phyloP scores from a whole-genome alignment of 2,329 filamentous ascomycete genomes.

The Fusarium stilboides region DNA sequence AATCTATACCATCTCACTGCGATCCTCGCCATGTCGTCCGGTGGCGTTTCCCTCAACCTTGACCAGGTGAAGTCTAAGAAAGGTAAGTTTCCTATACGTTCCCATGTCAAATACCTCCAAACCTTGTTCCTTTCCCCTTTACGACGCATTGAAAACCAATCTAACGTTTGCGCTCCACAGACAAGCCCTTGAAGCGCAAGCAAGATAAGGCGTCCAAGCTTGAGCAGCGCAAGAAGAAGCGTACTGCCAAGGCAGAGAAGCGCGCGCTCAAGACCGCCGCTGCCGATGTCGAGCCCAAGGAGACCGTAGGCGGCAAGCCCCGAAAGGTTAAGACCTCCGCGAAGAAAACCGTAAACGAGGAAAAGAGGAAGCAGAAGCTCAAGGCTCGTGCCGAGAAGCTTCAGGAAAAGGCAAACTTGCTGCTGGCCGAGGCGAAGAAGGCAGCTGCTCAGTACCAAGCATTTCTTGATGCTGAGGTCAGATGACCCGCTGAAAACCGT shows the following conservation, averaged over 20 bases:
- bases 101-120: neutral
- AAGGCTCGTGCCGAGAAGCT: constrained; percentile 58
- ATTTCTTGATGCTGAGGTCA: constrained; percentile 45
- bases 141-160: neutral
- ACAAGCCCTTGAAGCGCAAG: constrained; percentile 33
- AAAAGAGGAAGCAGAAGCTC: constrained; percentile 58
- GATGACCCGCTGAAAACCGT: constrained; percentile 7
- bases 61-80: constrained; percentile 39
- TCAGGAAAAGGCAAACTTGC: constrained; percentile 51
- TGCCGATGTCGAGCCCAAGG: constrained; percentile 52
- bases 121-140: neutral
- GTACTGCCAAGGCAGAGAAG: constrained; percentile 56
- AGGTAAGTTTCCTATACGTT: constrained; percentile 23
- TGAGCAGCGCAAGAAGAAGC: constrained; percentile 57
- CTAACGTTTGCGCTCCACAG: constrained; percentile 28
- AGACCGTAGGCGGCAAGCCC: constrained; percentile 49
- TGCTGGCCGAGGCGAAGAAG: constrained; percentile 60
- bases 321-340: constrained; percentile 44
- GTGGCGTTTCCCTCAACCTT: constrained; percentile 32
- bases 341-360: constrained; percentile 53
- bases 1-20: constrained; percentile 7
- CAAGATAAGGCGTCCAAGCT: constrained; percentile 31
- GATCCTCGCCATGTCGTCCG: constrained; percentile 34
- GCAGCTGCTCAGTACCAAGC: constrained; percentile 50
- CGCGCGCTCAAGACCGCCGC: constrained; percentile 54